Conservation (phyloP, 345 rosid genomes). For the Citrus glauca region DNA sequence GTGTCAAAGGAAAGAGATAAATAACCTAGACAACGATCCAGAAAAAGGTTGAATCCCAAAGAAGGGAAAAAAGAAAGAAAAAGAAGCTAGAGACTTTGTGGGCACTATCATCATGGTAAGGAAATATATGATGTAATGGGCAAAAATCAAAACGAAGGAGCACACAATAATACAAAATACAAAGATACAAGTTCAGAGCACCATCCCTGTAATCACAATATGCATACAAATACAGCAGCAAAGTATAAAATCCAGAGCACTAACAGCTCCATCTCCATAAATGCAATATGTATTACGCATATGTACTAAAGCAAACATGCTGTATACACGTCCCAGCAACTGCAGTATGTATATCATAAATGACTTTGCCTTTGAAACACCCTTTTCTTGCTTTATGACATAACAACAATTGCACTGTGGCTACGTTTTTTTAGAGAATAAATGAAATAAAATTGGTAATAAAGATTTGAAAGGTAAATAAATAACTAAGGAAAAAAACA, state of each 20-base stretch:
- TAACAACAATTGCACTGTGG: background rate
- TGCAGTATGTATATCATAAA: background rate
- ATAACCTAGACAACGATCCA: background rate
- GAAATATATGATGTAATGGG: background rate
- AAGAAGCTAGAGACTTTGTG: background rate
- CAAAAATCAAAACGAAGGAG: background rate
- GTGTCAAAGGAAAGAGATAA: background rate
- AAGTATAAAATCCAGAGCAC: background rate
- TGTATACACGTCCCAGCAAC: background rate
- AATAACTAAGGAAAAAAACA: background rate
- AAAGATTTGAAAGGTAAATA: background rate
- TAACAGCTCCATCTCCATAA: background rate
- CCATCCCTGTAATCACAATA: background rate
- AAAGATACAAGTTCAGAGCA: too few species aligned
- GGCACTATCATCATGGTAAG: background rate
- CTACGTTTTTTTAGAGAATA: background rate
- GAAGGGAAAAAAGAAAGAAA: background rate
- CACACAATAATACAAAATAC: background rate
- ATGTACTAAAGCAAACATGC: background rate
- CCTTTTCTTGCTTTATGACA: background rate
- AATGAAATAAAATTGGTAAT: background rate
- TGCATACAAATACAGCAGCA: background rate
- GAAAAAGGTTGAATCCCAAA: background rate
- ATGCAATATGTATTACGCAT: background rate
- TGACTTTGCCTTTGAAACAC: background rate